Conservation (phyloP, 202 grass and related monocot species). For the Cymbopogon flexuosus region DNA sequence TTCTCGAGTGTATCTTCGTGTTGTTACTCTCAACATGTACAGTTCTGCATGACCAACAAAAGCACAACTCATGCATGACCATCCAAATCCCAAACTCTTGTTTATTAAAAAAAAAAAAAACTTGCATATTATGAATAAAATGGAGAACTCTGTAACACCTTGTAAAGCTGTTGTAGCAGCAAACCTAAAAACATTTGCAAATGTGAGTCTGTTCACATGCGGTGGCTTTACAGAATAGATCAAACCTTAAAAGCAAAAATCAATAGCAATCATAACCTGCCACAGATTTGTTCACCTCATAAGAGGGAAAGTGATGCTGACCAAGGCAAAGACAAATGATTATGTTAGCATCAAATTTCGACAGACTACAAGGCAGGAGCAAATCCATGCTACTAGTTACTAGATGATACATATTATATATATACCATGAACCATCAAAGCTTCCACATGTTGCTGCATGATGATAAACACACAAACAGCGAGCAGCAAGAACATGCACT, state of each 20-base stretch:
- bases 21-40: not conserved
- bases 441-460: conserved; percentile 32
- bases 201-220: not conserved
- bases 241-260: not conserved
- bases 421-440: conserved; percentile 36
- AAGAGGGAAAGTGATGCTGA: not conserved
- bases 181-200: not conserved
- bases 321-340: not conserved
- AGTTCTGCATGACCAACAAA: not conserved
- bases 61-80: not conserved
- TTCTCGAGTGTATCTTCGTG: not conserved
- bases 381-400: conserved; percentile 18
- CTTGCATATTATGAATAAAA: not conserved
- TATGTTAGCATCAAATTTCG: not conserved
- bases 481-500: conserved; percentile 32
- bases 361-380: not conserved
- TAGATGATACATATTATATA: conserved; percentile 34
- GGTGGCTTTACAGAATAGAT: not conserved
- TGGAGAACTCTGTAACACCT: not conserved
- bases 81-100: not conserved
- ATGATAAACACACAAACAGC: conserved; percentile 27
- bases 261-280: no score
- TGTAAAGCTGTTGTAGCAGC: not conserved
- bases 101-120: no score
- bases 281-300: not conserved